Evolutionary conservation across 371 early-diverging fungal species (phyloP), one percentile per base, ranked within the genome.

Genomic region (Mucor ambiguus): DNA sequence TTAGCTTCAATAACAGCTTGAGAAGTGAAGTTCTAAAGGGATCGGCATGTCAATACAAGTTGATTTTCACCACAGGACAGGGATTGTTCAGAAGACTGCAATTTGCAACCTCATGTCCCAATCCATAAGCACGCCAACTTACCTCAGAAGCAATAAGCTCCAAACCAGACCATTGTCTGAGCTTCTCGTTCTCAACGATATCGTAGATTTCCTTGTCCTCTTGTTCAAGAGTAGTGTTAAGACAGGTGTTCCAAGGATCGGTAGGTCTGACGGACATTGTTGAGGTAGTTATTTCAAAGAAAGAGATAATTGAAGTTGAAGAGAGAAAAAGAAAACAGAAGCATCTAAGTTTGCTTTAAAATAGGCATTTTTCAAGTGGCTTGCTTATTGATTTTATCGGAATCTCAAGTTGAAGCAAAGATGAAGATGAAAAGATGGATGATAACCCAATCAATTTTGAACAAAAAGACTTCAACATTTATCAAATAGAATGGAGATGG

Each of bases 111-210:
- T n/a, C 58, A 35, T n/a, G 18, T 29, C 41, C 49, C 49, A 18
- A 26, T 20, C 38, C 26, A 32, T 30, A 1, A 26, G 24, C 22
- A 12, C 16, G 26, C 18, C 26, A 43, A 57, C 37, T 22, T 78
- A 93, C 95, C 91, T 98, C 99, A 38, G 98, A 98, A 57, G 99
- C 98, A 78, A 99, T 99, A 70, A 99, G 86, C 72, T 97, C 97
- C 38, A 99, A 87, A 70, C 94, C 90, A 67, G 96, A 95, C 81
- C 90, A 89, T 88, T 99, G 99, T 77, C 99, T 90, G 76, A 92
- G 89, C 89, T 98, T 98, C 79, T 99, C 99, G 61, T 89, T 78
- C 80, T 98, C 94, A 71, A 99, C 93, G 72, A 99, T 89, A 61
- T 90, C 80, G 78, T 89, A 91, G 71, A 99, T 84, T 77, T 98